phyloP scores from a whole-genome alignment of 1,139 yeast genomes.

The Geotrichum citri-aurantii region DNA sequence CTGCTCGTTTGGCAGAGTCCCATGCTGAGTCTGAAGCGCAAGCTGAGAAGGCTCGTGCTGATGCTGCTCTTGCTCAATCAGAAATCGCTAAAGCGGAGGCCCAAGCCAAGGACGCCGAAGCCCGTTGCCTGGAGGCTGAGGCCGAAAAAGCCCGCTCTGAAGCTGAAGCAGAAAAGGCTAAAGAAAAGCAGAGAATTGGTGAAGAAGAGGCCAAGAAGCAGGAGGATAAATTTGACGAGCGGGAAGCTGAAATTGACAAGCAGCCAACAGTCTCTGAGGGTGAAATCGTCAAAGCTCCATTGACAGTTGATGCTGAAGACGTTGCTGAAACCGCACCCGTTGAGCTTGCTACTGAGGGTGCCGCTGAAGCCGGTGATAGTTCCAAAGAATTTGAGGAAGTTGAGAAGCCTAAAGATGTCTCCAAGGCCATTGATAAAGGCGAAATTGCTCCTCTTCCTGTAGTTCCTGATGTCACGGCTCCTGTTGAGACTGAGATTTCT shows the following conservation, averaged over 20 bases:
- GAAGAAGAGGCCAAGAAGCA: constrained; percentile 7
- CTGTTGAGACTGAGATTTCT: constrained; percentile 26
- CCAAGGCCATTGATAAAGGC: constrained; percentile 6
- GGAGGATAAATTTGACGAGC: constrained; percentile 9
- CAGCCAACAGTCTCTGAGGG: constrained; percentile 5
- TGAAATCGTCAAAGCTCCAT: constrained; percentile 5
- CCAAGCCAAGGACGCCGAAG: constrained; percentile 19
- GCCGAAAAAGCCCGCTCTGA: constrained; percentile 19
- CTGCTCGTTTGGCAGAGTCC: constrained; percentile 30
- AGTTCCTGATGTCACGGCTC: constrained; percentile 21
- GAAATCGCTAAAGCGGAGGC: constrained; percentile 25
- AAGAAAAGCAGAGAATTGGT: constrained; percentile 9
- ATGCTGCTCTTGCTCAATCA: constrained; percentile 22
- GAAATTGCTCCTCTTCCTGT: constrained; percentile 6
- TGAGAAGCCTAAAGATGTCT: constrained; percentile 8
- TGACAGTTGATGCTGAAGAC: constrained; percentile 2
- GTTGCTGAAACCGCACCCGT: constrained; percentile 20
- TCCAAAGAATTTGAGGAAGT: constrained; percentile 30
- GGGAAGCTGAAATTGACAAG: constrained; percentile 13
- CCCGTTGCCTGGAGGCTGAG: constrained; percentile 18
- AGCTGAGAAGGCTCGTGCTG: constrained; percentile 20
- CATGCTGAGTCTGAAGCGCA: constrained; percentile 24
- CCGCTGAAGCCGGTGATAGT: constrained; percentile 30
- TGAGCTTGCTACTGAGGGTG: constrained; percentile 23
- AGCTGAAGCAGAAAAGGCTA: constrained; percentile 17